Percentiles rank a stretch among this genome's conserved stretches.
Evolutionary conservation across 768 basidiomycete species (phyloP).

Genomic region (Mycena vitilis): DNA sequence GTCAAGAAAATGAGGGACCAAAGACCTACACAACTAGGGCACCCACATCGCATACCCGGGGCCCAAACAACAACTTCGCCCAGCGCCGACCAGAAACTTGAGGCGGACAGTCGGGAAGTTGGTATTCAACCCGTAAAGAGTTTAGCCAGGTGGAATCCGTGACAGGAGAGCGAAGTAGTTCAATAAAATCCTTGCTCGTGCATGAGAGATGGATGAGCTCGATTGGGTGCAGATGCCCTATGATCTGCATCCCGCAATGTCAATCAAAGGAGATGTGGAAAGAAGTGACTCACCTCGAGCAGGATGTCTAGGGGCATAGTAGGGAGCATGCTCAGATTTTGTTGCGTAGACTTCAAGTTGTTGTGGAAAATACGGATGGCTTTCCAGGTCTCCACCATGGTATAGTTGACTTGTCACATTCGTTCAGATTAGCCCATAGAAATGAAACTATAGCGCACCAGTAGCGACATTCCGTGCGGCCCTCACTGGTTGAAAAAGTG

Average conservation of each 20-base stretch:
- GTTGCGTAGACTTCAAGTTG: background rate
- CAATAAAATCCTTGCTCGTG: constrained; percentile 9
- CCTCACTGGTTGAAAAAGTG: background rate
- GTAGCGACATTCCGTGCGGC: background rate
- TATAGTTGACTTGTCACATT: constrained; percentile 1
- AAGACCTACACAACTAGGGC: background rate
- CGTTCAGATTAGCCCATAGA: background rate
- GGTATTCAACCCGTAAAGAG: constrained; percentile 14
- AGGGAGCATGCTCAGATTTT: constrained; percentile 12
- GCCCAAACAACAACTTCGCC: constrained; percentile 24
- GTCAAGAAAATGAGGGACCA: background rate
- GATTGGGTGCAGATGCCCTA: constrained; percentile 24
- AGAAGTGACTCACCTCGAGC: constrained; percentile 12
- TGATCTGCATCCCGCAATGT: background rate
- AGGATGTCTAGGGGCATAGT: constrained; percentile 14
- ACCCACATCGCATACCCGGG: constrained; percentile 21
- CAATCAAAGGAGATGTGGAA: too few relatives aligned
- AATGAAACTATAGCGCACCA: background rate
- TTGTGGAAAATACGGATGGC: background rate
- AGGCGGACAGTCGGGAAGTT: constrained; percentile 3
- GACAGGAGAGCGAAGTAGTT: constrained; percentile 12
- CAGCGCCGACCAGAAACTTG: constrained; percentile 15
- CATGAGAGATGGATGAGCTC: constrained; percentile 16
- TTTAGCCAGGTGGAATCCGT: constrained; percentile 19
- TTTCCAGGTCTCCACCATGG: constrained; percentile 3